These are phyloP conservation scores for Sabuloglossum arenarium DNA, from an alignment of 495 filamentous ascomycete genomes.

Conservation along the genomic window DNA sequence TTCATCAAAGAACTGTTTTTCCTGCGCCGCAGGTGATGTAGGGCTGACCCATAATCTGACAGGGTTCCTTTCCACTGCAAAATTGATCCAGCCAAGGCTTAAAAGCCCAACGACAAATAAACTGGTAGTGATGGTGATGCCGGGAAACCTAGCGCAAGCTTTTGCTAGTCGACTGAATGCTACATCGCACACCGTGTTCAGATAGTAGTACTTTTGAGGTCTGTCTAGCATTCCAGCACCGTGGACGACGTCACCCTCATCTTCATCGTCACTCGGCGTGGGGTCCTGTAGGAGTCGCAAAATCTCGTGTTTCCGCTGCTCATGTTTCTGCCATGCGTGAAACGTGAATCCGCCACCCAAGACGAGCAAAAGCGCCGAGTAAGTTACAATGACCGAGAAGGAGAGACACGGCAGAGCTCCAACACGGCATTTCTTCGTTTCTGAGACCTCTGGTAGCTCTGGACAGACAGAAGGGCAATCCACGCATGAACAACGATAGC, in stretches of 20 bases:
- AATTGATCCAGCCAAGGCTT: constrained; percentile 71
- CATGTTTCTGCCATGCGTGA: constrained; percentile 52
- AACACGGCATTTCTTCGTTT: constrained; percentile 53
- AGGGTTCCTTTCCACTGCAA: constrained; percentile 71
- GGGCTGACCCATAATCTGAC: constrained; percentile 92
- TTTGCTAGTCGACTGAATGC: constrained; percentile 70
- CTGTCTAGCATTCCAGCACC: constrained; percentile 48
- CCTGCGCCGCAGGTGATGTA: constrained; percentile 69
- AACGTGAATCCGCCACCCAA: constrained; percentile 44
- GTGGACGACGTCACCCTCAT: constrained; percentile 61
- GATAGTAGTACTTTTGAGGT: constrained; percentile 46
- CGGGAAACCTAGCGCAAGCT: constrained; percentile 61
- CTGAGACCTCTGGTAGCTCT: constrained; percentile 47
- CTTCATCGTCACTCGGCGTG: constrained; percentile 71
- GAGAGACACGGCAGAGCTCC: constrained; percentile 77
- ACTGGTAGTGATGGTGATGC: constrained; percentile 53
- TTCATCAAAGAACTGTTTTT: constrained; percentile 87
- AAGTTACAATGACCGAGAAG: constrained; percentile 75
- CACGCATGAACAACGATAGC: constrained; percentile 77
- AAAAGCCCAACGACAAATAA: constrained; percentile 50
- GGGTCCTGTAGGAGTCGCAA: constrained; percentile 72
- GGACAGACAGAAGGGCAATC: constrained; percentile 79
- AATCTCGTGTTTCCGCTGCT: constrained; percentile 53
- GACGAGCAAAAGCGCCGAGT: constrained; percentile 48
- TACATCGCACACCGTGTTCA: constrained; percentile 61